Conservation (phyloP, 2,329 filamentous ascomycete genomes). For the Cladorrhinum sp. region DNA sequence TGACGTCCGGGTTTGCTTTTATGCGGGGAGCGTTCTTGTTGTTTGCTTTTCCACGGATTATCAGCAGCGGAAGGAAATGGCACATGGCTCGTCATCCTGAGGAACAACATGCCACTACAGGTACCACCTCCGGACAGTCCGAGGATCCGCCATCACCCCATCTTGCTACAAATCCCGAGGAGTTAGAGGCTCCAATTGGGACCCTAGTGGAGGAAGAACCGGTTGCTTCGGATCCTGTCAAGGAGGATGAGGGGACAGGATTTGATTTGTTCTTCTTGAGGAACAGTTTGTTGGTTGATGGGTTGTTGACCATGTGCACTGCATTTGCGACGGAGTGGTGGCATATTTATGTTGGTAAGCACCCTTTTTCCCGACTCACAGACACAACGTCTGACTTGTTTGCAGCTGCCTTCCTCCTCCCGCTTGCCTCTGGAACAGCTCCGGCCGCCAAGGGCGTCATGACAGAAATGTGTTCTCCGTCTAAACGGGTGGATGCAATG, state of each 20-base stretch:
- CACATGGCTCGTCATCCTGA: conserved; percentile 21
- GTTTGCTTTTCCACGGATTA: conserved; percentile 52
- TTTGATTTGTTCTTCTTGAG: conserved; percentile 68
- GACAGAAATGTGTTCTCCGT: conserved; percentile 63
- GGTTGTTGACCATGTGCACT: conserved; percentile 59
- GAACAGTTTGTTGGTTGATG: conserved; percentile 64
- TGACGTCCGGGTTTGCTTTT: conserved; percentile 55
- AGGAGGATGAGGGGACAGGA: conserved; percentile 46
- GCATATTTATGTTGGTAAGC: conserved; percentile 63
- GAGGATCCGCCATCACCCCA: background rate
- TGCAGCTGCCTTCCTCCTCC: conserved; percentile 58
- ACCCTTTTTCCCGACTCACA: background rate
- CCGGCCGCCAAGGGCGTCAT: conserved; percentile 71
- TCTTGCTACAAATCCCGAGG: conserved; percentile 38
- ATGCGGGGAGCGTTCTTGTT: conserved; percentile 55
- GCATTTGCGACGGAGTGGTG: conserved; percentile 60
- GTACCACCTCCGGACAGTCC: background rate
- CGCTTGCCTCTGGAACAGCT: conserved; percentile 66
- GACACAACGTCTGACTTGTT: background rate
- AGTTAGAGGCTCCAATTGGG: conserved; percentile 41
- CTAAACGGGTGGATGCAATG: conserved; percentile 62
- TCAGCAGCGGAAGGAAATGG: conserved; percentile 35
- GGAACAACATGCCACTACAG: conserved; percentile 5
- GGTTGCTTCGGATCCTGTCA: conserved; percentile 31
- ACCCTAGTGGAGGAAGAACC: conserved; percentile 47